A percentile compares a stretch with the other conserved stretches of the same genome.
phyloP scores from a whole-genome alignment of 1,284 basidiomycete genomes.

The Rhizoctonia solani region DNA sequence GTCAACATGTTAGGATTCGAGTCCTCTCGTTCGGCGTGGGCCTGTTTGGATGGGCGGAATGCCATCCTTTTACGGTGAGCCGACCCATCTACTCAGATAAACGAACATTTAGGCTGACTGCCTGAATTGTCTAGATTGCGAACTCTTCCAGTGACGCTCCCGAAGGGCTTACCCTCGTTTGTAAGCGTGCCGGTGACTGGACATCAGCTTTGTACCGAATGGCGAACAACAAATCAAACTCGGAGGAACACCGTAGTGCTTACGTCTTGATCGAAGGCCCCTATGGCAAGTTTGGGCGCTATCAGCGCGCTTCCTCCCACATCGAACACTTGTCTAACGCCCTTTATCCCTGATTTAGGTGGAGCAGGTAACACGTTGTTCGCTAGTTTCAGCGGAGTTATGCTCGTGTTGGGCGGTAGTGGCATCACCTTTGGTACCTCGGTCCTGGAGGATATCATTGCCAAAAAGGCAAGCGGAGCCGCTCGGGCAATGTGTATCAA shows the following conservation, averaged over 20 bases:
- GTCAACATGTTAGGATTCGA: slow-evolving; percentile 19
- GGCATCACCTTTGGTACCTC: slow-evolving; percentile 38
- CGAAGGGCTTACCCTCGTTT: slow-evolving; percentile 35
- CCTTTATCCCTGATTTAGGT: slow-evolving; percentile 33
- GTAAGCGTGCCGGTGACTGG: slow-evolving; percentile 36
- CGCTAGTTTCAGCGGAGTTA: slow-evolving; percentile 34
- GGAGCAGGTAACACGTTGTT: slow-evolving; percentile 35
- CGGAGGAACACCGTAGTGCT: slow-evolving; percentile 18
- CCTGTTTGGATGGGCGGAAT: slow-evolving; percentile 17
- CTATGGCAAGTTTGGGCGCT: slow-evolving; percentile 30
- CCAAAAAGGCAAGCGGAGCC: slow-evolving; percentile 20
- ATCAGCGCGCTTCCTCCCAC: background rate
- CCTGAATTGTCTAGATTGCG: slow-evolving; percentile 15
- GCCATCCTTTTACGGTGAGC: slow-evolving; percentile 18
- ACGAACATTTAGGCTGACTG: background rate
- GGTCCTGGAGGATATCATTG: slow-evolving; percentile 36
- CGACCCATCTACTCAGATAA: background rate
- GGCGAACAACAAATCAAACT: slow-evolving; percentile 2
- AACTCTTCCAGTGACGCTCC: slow-evolving; percentile 6
- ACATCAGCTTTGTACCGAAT: slow-evolving; percentile 28
- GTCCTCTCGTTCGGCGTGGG: slow-evolving; percentile 27
- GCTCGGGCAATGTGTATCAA: slow-evolving; percentile 27
- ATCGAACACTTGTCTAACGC: background rate
- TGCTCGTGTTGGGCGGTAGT: slow-evolving; percentile 38
- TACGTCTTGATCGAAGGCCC: slow-evolving; percentile 38